Evolutionary conservation across 208 protist genomes (phyloP).

Genomic region (Trypanosoma boissoni): DNA sequence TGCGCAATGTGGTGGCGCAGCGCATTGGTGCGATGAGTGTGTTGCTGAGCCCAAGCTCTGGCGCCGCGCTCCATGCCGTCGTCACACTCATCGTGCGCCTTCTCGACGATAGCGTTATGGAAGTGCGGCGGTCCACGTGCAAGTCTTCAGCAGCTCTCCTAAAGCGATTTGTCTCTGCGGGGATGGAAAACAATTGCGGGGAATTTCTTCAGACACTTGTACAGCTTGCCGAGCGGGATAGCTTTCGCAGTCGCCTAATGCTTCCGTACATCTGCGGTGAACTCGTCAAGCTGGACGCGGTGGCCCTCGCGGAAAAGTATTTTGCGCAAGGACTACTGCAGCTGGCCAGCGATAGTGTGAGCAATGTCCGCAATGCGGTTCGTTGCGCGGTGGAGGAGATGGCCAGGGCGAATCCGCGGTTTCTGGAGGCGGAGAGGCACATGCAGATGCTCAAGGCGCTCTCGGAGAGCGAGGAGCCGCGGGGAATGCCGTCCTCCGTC

Average conservation of each 20-base stretch:
- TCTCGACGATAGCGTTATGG: constrained; percentile 89
- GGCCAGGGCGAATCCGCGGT: not conserved
- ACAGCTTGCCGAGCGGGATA: constrained; percentile 64
- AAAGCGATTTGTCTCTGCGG: constrained; percentile 51
- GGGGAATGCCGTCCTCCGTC: no score
- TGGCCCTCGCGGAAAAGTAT: constrained; percentile 44
- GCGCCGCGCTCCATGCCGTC: constrained; percentile 44
- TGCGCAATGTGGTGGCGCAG: constrained; percentile 90
- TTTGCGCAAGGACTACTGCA: constrained; percentile 50
- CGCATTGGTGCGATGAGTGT: constrained; percentile 75
- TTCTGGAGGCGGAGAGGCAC: not conserved
- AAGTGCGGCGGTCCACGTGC: constrained; percentile 83
- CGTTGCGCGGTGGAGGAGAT: constrained; percentile 43
- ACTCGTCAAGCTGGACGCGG: constrained; percentile 58
- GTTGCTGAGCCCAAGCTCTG: constrained; percentile 59
- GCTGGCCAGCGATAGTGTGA: constrained; percentile 75
- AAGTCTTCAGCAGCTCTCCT: constrained; percentile 70
- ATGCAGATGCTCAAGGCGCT: not conserved
- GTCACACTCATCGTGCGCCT: constrained; percentile 71
- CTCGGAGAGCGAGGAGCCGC: not conserved
- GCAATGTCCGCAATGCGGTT: constrained; percentile 88
- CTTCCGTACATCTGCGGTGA: constrained; percentile 87
- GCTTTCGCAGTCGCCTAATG: constrained; percentile 87
- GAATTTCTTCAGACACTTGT: constrained; percentile 66
- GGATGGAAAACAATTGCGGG: constrained; percentile 29